These are phyloP conservation scores for Kazachstania bromeliacearum DNA, from an alignment of 805 yeast genomes.

Conservation along the genomic window DNA sequence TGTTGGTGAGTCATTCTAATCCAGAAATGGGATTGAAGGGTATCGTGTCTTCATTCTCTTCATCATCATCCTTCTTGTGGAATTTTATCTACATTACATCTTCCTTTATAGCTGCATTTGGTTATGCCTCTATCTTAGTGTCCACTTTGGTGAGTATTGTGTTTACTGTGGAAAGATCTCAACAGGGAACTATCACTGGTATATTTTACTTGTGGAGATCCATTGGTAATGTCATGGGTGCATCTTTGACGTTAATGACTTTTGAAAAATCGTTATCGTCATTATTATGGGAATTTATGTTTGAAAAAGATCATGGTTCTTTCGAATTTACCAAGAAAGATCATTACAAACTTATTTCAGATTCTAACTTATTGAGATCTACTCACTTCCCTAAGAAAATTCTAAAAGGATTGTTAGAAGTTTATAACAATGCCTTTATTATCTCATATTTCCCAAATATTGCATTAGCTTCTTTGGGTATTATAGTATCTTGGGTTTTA, in stretches of 20 bases:
- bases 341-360: slow-evolving; percentile 18
- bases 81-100: slow-evolving; percentile 22
- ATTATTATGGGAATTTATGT: slow-evolving; percentile 29
- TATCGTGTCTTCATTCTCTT: slow-evolving; percentile 2
- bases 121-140: slow-evolving; percentile 45
- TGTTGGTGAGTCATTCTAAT: slow-evolving; percentile 12
- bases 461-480: slow-evolving; percentile 13
- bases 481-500: slow-evolving; percentile 11
- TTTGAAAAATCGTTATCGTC: slow-evolving; percentile 29
- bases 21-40: slow-evolving; percentile 11
- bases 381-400: slow-evolving; percentile 14
- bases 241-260: slow-evolving; percentile 33
- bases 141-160: slow-evolving; percentile 50
- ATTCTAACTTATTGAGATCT: slow-evolving; percentile 23
- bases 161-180: slow-evolving; percentile 35
- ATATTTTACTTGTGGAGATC: slow-evolving; percentile 43
- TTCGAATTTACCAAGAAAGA: slow-evolving; percentile 16
- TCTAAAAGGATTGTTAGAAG: slow-evolving; percentile 11
- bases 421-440: slow-evolving; percentile 22
- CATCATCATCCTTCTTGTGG: slow-evolving; percentile 21
- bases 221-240: slow-evolving; percentile 39
- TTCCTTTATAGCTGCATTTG: slow-evolving; percentile 36
- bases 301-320: slow-evolving; percentile 4
- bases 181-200: slow-evolving; percentile 42
- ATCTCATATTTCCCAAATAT: slow-evolving; percentile 24